Evolutionary conservation across 441 rosid species (phyloP).

Genomic region (Cnidoscolus chayamansa): DNA sequence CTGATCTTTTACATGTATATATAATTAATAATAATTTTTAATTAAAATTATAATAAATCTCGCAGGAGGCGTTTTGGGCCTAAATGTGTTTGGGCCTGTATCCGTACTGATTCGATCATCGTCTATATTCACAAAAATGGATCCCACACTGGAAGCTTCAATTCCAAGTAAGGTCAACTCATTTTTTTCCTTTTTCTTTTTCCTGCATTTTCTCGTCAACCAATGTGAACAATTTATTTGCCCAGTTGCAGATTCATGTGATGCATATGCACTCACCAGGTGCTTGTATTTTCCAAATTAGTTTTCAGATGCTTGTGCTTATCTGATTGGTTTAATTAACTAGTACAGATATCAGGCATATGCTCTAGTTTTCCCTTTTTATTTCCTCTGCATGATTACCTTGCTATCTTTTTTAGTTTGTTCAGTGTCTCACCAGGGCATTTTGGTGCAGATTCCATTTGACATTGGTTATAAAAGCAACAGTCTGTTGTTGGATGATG

Average conservation of each 20-base stretch:
- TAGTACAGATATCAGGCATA: neutral
- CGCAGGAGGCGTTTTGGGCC: neutral
- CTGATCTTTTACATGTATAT: no score
- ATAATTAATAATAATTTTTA: no score
- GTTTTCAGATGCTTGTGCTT: neutral
- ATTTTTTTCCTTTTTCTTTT: neutral
- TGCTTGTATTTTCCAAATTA: neutral
- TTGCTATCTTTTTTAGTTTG: neutral
- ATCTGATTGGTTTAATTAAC: neutral
- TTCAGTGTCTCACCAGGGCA: neutral
- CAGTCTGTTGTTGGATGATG: constrained; percentile 99
- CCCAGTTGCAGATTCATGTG: neutral
- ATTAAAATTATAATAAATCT: no score
- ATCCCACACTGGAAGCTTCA: constrained; percentile 3
- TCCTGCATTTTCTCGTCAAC: constrained; percentile 2
- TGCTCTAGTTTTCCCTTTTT: neutral
- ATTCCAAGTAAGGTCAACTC: neutral
- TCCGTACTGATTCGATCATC: neutral
- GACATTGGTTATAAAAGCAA: constrained; percentile 87
- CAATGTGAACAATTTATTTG: neutral
- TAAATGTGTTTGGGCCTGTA: neutral
- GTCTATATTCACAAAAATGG: neutral
- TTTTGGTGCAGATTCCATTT: constrained; percentile 61
- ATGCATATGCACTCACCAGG: neutral
- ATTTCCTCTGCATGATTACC: neutral